These are phyloP conservation scores for Lepraria neglecta DNA, from an alignment of 495 filamentous ascomycete genomes.

Conservation along the genomic window DNA sequence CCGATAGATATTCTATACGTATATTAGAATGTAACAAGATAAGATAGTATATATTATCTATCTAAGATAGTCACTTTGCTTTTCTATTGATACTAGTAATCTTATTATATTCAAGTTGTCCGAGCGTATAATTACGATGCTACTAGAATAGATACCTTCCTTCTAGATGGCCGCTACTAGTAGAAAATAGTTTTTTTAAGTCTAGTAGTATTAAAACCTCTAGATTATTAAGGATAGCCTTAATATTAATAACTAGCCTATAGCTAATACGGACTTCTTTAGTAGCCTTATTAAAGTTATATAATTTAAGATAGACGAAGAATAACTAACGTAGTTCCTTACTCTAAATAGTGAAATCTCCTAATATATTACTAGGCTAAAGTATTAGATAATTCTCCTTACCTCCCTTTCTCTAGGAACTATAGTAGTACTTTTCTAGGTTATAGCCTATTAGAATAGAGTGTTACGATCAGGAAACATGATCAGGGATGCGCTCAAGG, in stretches of 20 bases:
- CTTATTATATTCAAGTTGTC: no score
- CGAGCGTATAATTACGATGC: constrained; percentile 3
- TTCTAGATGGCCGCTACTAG: constrained; percentile 13
- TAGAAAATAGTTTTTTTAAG: constrained; percentile 15
- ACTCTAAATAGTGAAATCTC: constrained; percentile 12
- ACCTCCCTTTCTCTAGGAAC: constrained; percentile 13
- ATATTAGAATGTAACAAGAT: no score
- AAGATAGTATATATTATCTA: not conserved
- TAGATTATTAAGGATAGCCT: constrained; percentile 13
- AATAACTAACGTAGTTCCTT: constrained; percentile 13
- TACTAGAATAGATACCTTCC: constrained; percentile 11
- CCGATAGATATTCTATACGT: not conserved
- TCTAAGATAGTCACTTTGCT: not conserved
- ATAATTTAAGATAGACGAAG: constrained; percentile 11
- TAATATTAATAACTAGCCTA: constrained; percentile 12
- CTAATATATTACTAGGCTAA: constrained; percentile 13
- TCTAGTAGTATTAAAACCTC: no score
- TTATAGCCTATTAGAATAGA: constrained; percentile 5
- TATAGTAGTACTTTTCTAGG: constrained; percentile 11
- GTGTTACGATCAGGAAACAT: no score
- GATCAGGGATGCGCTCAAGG: no score
- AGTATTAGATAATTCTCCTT: constrained; percentile 15
- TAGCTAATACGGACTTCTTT: constrained; percentile 11
- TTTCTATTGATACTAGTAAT: no score
- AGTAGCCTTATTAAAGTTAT: constrained; percentile 13